Percentiles rank a stretch among this genome's conserved stretches.
Conservation (phyloP, 495 filamentous ascomycete genomes). For the Extremus antarcticus region DNA sequence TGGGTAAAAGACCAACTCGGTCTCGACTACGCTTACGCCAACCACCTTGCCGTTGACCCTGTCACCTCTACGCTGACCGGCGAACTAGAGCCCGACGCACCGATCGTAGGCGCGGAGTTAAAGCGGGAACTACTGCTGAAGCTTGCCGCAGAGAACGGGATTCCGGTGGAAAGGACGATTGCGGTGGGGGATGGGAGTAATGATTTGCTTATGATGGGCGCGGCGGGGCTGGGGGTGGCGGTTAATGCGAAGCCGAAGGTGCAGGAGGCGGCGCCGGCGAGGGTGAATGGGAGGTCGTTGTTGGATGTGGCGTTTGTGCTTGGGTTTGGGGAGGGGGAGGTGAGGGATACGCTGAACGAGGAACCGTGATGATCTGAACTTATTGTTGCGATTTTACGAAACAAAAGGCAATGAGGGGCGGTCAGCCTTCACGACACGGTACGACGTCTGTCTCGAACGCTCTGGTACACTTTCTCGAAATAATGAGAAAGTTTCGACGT, state of each 20-base stretch:
- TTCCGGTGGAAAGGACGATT: conserved; percentile 64
- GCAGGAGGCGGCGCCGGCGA: conserved; percentile 70
- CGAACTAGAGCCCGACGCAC: conserved; percentile 52
- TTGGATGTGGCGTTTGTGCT: conserved; percentile 76
- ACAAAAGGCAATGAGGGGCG: too few relatives aligned
- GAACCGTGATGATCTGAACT: too few relatives aligned
- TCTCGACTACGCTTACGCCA: conserved; percentile 78
- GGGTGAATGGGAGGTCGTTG: conserved; percentile 70
- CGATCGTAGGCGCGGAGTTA: conserved; percentile 70
- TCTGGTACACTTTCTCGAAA: too few relatives aligned
- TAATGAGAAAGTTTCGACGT: too few relatives aligned
- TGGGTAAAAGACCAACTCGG: conserved; percentile 74
- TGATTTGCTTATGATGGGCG: conserved; percentile 82
- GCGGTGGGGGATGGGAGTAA: conserved; percentile 93
- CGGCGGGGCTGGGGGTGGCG: conserved; percentile 80
- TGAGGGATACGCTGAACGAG: neutral
- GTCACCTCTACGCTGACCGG: conserved; percentile 64
- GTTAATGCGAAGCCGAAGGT: conserved; percentile 91
- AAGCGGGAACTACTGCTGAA: conserved; percentile 67
- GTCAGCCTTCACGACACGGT: too few relatives aligned
- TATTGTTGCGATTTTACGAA: too few relatives aligned
- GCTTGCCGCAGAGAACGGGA: conserved; percentile 62
- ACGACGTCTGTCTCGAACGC: too few relatives aligned
- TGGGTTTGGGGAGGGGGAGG: conserved; percentile 49
- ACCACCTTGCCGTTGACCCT: conserved; percentile 63